Conservation (phyloP, 139 green algal genomes). For the Tetraselmis striata region DNA sequence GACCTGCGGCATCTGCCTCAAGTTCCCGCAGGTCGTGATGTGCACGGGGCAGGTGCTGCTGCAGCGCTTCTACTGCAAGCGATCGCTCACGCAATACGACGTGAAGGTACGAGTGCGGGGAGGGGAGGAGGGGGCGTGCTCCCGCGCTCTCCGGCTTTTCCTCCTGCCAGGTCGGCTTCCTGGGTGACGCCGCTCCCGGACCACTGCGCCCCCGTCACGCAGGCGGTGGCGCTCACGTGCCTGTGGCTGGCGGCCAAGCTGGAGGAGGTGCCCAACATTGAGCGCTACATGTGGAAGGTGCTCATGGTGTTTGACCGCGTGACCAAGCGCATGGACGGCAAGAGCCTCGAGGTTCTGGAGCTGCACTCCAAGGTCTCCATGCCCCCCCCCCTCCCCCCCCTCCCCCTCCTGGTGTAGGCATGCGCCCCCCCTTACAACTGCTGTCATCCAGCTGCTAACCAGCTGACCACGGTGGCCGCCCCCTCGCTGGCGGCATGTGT, state of each 20-base stretch:
- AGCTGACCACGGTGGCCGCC: no score
- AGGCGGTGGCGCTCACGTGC: conserved; percentile 57
- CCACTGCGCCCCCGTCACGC: conserved; percentile 24
- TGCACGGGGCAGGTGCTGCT: conserved; percentile 86
- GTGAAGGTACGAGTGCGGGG: no score
- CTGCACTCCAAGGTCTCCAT: conserved; percentile 47
- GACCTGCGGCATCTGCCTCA: conserved; percentile 51
- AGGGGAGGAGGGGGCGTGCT: conserved; percentile 6
- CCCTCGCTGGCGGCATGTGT: no score
- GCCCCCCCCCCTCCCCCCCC: not conserved
- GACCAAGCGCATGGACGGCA: conserved; percentile 40
- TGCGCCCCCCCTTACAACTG: no score
- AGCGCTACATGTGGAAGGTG: conserved; percentile 44
- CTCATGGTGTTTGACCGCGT: conserved; percentile 75
- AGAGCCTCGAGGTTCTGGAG: conserved; percentile 47
- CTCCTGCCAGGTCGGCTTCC: no score
- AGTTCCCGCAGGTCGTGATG: conserved; percentile 70
- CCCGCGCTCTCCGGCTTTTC: not conserved
- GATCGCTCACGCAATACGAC: conserved; percentile 71
- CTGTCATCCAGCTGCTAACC: no score
- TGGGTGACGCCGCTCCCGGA: no score
- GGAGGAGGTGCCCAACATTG: conserved; percentile 73
- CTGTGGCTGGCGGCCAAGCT: conserved; percentile 83
- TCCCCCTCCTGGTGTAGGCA: no score
- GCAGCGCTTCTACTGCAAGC: conserved; percentile 92